Evolutionary conservation across 345 rosid genomes (phyloP).

Genomic region (Euphorbia lathyris): DNA sequence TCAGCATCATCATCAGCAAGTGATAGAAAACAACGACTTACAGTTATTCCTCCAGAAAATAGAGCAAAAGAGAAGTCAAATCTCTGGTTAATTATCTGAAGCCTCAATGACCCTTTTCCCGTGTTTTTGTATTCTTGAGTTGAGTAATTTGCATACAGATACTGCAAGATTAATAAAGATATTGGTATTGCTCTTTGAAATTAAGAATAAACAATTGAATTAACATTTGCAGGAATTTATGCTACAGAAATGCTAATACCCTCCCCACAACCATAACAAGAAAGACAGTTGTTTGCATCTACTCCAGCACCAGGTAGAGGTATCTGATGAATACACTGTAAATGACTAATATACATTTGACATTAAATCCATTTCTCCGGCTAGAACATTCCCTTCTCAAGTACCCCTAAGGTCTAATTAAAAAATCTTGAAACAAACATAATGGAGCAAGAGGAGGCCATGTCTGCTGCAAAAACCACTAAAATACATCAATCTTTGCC

Average conservation of each 20-base stretch:
- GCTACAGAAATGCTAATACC: neutral
- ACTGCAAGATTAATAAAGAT: constrained; percentile 31
- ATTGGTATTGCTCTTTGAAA: neutral
- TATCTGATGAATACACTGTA: too few relatives aligned
- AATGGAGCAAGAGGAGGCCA: neutral
- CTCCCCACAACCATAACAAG: neutral
- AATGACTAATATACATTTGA: neutral
- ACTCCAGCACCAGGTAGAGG: too few relatives aligned
- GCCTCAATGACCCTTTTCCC: constrained; percentile 58
- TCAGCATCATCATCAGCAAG: too few relatives aligned
- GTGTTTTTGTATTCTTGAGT: constrained; percentile 43
- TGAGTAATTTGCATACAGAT: constrained; percentile 59
- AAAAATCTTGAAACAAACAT: neutral
- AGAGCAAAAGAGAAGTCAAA: constrained; percentile 65
- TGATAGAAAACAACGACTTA: too few relatives aligned
- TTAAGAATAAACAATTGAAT: neutral
- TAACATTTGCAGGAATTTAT: neutral
- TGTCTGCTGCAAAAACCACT: neutral
- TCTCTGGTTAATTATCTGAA: constrained; percentile 74
- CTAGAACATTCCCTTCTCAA: neutral
- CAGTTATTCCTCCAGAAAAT: constrained; percentile 61
- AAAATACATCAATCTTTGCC: neutral
- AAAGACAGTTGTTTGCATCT: neutral
- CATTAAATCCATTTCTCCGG: neutral
- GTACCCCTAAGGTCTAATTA: too few relatives aligned